A percentile compares a stretch with the other conserved stretches of the same genome.
Evolutionary conservation across 164 flowering plant species (phyloP).

Genomic region (Santalum album): DNA sequence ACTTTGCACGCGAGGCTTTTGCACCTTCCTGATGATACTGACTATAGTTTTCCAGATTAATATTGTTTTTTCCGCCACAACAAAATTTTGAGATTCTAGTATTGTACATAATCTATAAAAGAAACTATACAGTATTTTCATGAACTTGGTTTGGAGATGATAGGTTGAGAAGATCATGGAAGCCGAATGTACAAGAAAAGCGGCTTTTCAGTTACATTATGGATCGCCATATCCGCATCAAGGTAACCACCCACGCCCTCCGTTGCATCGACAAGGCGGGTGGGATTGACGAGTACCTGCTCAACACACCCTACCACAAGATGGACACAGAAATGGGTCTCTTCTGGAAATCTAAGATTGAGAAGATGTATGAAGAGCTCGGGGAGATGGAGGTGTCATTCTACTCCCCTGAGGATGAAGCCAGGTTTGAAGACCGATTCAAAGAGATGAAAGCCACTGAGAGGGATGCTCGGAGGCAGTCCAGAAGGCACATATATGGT

Average conservation of each 20-base stretch:
- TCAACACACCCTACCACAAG: slow-evolving; percentile 63
- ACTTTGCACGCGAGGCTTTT: no score
- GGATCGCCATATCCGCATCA: slow-evolving; percentile 52
- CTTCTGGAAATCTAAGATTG: slow-evolving; percentile 57
- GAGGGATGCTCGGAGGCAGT: slow-evolving; percentile 18
- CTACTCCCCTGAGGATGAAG: slow-evolving; percentile 54
- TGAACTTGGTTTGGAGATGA: slow-evolving; percentile 6
- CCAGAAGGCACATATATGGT: not conserved
- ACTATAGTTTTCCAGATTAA: no score
- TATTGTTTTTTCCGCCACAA: no score
- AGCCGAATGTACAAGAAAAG: slow-evolving; percentile 68
- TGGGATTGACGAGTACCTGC: slow-evolving; percentile 62
- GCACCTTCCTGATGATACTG: no score
- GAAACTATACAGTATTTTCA: not conserved
- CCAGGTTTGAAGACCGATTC: slow-evolving; percentile 36
- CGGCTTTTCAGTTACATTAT: slow-evolving; percentile 61
- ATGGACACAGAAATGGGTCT: slow-evolving; percentile 76
- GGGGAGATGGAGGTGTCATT: slow-evolving; percentile 43
- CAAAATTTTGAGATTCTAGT: no score
- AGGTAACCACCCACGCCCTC: slow-evolving; percentile 67
- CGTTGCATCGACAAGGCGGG: slow-evolving; percentile 77
- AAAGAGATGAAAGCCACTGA: slow-evolving; percentile 28
- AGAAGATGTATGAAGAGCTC: slow-evolving; percentile 54
- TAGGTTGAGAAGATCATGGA: slow-evolving; percentile 59
- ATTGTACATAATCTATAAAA: not conserved